Percentiles rank a stretch among this genome's conserved stretches.
Evolutionary conservation across 495 filamentous ascomycete species (phyloP).

Genomic region (Oidiodendron maius): DNA sequence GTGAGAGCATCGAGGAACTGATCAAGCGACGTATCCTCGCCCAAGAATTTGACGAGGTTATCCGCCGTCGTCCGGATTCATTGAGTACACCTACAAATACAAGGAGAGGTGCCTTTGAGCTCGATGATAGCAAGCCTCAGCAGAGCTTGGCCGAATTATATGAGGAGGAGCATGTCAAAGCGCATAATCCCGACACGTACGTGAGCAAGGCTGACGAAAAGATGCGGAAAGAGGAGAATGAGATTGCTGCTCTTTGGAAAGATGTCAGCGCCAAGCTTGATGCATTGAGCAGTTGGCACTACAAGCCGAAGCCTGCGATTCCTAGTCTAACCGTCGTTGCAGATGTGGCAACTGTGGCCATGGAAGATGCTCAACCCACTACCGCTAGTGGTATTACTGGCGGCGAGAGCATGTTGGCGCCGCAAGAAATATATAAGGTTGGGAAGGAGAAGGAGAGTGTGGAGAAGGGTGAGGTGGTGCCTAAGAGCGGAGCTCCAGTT

Average conservation of each 20-base stretch:
- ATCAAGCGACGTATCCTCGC: conserved; percentile 92
- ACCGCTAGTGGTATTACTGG: conserved; percentile 68
- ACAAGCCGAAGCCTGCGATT: conserved; percentile 79
- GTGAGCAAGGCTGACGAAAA: conserved; percentile 78
- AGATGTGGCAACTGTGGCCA: conserved; percentile 81
- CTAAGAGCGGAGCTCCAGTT: conserved; percentile 73
- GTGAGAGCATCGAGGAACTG: conserved; percentile 85
- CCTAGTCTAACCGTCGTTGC: conserved; percentile 76
- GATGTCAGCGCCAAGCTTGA: conserved; percentile 77
- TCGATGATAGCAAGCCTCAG: conserved; percentile 81
- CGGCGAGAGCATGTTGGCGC: conserved; percentile 73
- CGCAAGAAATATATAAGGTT: conserved; percentile 88
- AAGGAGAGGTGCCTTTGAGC: conserved; percentile 64
- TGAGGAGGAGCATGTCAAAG: conserved; percentile 82
- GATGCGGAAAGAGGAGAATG: conserved; percentile 72
- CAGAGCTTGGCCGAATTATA: conserved; percentile 89
- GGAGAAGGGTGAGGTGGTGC: conserved; percentile 59
- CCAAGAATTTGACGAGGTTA: conserved; percentile 87
- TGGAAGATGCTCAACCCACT: conserved; percentile 92
- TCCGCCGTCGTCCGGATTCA: conserved; percentile 71
- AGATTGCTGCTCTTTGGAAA: conserved; percentile 79
- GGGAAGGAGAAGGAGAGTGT: conserved; percentile 56
- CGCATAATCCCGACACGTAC: conserved; percentile 70
- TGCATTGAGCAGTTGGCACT: conserved; percentile 88
- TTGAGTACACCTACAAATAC: conserved; percentile 44